These are phyloP conservation scores for Hypericum androsaemum DNA, from an alignment of 345 rosid genomes.

Conservation along the genomic window DNA sequence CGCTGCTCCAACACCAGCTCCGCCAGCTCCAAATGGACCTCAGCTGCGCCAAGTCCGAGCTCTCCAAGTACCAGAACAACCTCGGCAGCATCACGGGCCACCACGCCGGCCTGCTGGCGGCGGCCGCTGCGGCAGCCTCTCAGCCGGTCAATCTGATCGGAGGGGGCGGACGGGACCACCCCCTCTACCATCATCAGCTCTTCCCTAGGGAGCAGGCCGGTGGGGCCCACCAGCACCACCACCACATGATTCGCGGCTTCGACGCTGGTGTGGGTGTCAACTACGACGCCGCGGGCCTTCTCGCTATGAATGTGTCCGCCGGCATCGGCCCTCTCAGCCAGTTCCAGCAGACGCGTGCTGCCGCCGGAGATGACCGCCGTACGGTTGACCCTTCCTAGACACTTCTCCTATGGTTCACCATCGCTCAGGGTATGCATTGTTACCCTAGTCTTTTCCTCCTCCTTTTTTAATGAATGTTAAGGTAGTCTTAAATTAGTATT, in stretches of 20 bases:
- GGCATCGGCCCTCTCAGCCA: conserved; percentile 64
- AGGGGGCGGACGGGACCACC: conserved; percentile 12
- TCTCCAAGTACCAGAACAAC: too few species aligned
- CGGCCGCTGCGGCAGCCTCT: background rate
- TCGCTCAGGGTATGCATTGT: too few species aligned
- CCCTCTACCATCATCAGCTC: conserved; percentile 57
- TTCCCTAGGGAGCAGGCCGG: conserved; percentile 46
- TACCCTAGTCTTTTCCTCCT: too few species aligned
- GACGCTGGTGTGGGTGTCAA: conserved; percentile 24
- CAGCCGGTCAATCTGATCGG: background rate
- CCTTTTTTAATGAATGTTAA: too few species aligned
- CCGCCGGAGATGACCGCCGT: conserved; percentile 66
- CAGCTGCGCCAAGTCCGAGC: too few species aligned
- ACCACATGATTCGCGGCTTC: conserved; percentile 56
- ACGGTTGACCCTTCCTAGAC: conserved; percentile 70
- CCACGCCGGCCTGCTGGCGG: background rate
- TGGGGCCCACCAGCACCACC: conserved; percentile 11
- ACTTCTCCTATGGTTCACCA: background rate
- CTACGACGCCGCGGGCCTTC: conserved; percentile 52
- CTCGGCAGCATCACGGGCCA: too few species aligned
- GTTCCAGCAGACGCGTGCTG: conserved; percentile 77
- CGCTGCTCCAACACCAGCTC: too few species aligned
- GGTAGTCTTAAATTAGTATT: too few species aligned
- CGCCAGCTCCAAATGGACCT: too few species aligned
- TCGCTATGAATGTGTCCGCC: conserved; percentile 54